These are phyloP conservation scores for Gynandropsis gynandra DNA, from an alignment of 345 rosid species.

Conservation along the genomic window DNA sequence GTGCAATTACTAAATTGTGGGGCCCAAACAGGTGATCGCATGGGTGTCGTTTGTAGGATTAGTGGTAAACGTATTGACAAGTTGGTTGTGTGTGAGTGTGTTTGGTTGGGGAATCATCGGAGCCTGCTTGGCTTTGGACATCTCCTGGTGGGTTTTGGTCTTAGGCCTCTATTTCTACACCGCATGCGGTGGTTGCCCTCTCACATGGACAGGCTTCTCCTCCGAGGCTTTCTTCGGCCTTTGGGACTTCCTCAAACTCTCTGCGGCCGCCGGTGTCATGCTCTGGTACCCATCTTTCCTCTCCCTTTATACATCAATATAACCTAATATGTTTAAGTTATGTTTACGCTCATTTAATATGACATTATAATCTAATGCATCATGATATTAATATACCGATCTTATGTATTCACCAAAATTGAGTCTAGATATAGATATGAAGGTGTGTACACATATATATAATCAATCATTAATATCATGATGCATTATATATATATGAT, in stretches of 20 bases:
- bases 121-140: neutral
- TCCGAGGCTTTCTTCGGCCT: conserved; percentile 46
- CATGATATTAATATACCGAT: no score
- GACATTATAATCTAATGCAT: neutral
- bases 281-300: no score
- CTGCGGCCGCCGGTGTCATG: conserved; percentile 72
- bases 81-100: neutral
- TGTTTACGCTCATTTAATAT: neutral
- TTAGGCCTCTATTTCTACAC: conserved; percentile 18
- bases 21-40: neutral
- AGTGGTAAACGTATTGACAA: neutral
- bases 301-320: no score
- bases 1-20: no score
- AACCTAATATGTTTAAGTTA: neutral
- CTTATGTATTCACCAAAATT: no score
- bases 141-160: neutral
- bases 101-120: neutral
- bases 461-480: no score
- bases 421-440: no score
- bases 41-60: neutral
- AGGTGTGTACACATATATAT: no score
- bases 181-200: conserved; percentile 41
- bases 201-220: conserved; percentile 60
- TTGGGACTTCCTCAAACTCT: conserved; percentile 51
- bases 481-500: no score